Base-by-base conservation (phyloP, 768 basidiomycete species). In the Tephrocybe sp. region DNA sequence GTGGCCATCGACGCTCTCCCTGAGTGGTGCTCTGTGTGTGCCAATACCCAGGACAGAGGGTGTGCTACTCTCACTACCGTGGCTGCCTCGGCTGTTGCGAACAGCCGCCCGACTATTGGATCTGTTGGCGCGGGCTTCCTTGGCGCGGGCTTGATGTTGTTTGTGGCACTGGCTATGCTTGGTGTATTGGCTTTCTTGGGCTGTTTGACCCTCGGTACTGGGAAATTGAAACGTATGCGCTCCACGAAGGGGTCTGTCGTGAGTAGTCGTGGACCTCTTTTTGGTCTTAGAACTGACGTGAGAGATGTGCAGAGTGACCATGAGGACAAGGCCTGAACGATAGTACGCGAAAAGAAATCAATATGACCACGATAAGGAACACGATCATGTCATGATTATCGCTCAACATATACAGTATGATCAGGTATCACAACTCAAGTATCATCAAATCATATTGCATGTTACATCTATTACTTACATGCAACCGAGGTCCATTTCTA, bases 101-200 rank as follows among this genome's bases (percentile, higher is more conserved):
- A 54, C 21, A 54, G 62, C 17, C 70, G 73, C 40, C 67, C 72
- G 34, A 58, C 55, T 11, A 74, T 85, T 56, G 73, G 73, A 53
- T 75, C 73, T 0, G 74, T 85, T 7, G 85, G 81, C 6, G 84
- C 85, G n/a, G 85, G 85, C 1, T 82, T 85, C 68, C 69, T 87
- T 12, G 85, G 85, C 24, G 85, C 85, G 3, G 80, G 81, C 11
- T 60, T 85, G 52, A 75, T 75, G 11, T 58, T 82, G 33, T 75
- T 67, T 4, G 70, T 80, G 10, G 65, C 65, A 36, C 56, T 75
- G 26, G 54, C 68, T 11, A 65, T 75, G 55, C 57, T 79, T 15
- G 68, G 59, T 2, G 52, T 71, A 14, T 59, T 83, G 28, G 63
- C 61, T 14, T 74, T 77, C 61, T 43, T 77, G 40, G 79, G 83